Percentiles rank a stretch among this genome's conserved stretches.
These are phyloP conservation scores for Coniosporium apollinis DNA, from an alignment of 495 filamentous ascomycete genomes.

Conservation along the genomic window DNA sequence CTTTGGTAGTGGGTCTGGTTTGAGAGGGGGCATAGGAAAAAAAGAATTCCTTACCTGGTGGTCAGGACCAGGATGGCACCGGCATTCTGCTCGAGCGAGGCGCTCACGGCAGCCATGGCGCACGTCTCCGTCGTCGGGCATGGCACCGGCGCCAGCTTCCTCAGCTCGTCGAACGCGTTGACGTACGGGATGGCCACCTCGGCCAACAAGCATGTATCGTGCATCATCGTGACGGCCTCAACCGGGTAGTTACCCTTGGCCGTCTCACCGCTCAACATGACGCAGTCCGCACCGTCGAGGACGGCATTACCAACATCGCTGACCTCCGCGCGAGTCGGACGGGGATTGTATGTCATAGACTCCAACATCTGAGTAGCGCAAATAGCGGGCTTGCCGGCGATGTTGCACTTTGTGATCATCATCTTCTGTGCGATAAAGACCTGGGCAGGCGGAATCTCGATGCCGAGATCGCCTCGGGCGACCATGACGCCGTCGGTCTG, in stretches of 20 bases:
- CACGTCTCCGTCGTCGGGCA: constrained; percentile 77
- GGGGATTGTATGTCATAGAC: constrained; percentile 99
- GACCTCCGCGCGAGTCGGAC: constrained; percentile 93
- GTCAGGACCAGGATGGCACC: constrained; percentile 88
- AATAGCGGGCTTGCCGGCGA: constrained; percentile 95
- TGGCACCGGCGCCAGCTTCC: constrained; percentile 61
- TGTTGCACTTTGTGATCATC: constrained; percentile 99
- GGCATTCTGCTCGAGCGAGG: constrained; percentile 86
- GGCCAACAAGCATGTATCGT: constrained; percentile 86
- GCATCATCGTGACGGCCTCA: constrained; percentile 93
- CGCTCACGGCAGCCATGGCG: constrained; percentile 89
- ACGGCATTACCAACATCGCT: constrained; percentile 97
- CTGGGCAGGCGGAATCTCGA: constrained; percentile 95
- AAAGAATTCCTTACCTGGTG: constrained; percentile 67
- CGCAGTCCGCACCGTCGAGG: constrained; percentile 93
- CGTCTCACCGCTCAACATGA: constrained; percentile 98
- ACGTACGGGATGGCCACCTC: constrained; percentile 95
- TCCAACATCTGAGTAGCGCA: constrained; percentile 89
- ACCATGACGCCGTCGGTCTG: constrained; percentile 99
- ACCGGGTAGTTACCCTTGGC: constrained; percentile 91
- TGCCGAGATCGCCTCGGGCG: constrained; percentile 94
- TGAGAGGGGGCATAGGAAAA: not conserved
- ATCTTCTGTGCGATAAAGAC: constrained; percentile 99
- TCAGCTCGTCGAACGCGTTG: constrained; percentile 88
- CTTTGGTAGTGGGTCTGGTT: constrained; percentile 1